Conservation (phyloP, 2,329 filamentous ascomycete species). For the Aspergillus candidus region DNA sequence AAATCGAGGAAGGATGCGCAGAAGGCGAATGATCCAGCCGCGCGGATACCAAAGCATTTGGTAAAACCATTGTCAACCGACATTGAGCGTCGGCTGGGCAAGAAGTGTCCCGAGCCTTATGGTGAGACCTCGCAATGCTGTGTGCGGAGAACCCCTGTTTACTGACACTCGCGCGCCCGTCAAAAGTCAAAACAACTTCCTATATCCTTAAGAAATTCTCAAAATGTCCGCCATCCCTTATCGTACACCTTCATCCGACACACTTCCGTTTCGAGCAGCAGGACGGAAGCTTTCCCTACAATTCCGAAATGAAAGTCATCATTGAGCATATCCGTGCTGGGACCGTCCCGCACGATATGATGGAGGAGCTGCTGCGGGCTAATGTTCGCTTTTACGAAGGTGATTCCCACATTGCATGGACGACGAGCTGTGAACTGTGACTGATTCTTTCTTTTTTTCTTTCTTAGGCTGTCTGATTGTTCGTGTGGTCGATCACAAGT, state of each 20-base stretch:
- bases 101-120: conserved; percentile 41
- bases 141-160: conserved; percentile 9
- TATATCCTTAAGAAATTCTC: conserved; percentile 80
- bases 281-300: conserved; percentile 85
- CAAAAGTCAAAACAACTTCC: conserved; percentile 61
- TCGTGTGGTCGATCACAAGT: conserved; percentile 82
- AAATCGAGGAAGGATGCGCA: conserved; percentile 55
- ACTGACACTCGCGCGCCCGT: conserved; percentile 16
- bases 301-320: conserved; percentile 79
- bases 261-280: conserved; percentile 93
- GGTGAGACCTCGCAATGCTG: conserved; percentile 27
- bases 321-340: conserved; percentile 69
- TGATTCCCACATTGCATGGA: conserved; percentile 17
- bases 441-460: too few species aligned
- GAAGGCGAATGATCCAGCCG: conserved; percentile 29
- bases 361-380: conserved; percentile 66
- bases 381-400: conserved; percentile 85
- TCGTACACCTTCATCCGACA: conserved; percentile 75
- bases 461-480: conserved; percentile 73
- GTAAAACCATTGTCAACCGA: conserved; percentile 26
- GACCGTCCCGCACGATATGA: conserved; percentile 82
- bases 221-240: conserved; percentile 69
- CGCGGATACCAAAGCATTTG: conserved; percentile 29
- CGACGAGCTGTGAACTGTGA: too few species aligned
- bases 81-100: conserved; percentile 30